Percentiles rank a stretch among this genome's conserved stretches.
These are phyloP conservation scores for Spergularia azorica DNA, from an alignment of 179 eudicot species.

Conservation along the genomic window DNA sequence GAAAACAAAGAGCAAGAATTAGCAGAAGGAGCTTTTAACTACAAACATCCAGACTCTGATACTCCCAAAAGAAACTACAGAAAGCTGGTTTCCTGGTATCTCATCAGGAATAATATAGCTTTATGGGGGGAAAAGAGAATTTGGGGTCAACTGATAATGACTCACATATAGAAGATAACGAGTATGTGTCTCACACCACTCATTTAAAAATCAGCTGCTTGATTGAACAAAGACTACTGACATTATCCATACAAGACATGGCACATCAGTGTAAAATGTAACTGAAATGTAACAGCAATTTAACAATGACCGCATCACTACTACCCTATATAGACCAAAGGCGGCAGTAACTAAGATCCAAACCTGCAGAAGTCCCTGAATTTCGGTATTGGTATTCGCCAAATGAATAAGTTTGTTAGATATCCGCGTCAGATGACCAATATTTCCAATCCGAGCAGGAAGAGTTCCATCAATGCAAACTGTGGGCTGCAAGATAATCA, in stretches of 20 bases:
- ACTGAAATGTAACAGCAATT: neutral
- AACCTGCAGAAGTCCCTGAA: constrained; percentile 73
- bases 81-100: neutral
- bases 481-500: constrained; percentile 65
- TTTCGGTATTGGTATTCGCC: constrained; percentile 50
- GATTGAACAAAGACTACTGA: neutral
- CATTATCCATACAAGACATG: neutral
- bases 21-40: neutral
- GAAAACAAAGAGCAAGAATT: neutral
- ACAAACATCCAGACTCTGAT: neutral
- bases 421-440: constrained; percentile 91
- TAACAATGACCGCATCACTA: neutral
- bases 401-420: constrained; percentile 80
- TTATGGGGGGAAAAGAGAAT: neutral
- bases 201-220: neutral
- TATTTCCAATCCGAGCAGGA: constrained; percentile 78
- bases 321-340: neutral
- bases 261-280: constrained; percentile 1
- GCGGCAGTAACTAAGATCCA: neutral
- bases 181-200: neutral
- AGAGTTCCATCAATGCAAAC: constrained; percentile 58
- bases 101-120: neutral
- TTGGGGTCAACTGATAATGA: neutral
- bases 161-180: neutral
- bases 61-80: neutral